phyloP scores from a whole-genome alignment of 78 protist species.

The Planoprotostelium fungivorum region DNA sequence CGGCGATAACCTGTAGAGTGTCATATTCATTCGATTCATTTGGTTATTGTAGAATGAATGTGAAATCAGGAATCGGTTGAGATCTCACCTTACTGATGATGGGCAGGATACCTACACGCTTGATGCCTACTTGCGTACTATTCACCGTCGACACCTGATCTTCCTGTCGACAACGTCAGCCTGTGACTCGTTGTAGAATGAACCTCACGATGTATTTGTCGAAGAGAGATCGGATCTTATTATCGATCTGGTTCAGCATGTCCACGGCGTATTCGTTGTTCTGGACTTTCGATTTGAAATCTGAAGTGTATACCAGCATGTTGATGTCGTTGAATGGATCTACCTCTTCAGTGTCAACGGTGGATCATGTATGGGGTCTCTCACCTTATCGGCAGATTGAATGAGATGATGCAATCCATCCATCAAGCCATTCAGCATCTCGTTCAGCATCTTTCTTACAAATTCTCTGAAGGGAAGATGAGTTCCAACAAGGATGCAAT shows the following conservation, averaged over 20 bases:
- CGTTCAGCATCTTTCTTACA: too few species aligned
- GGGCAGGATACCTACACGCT: neutral
- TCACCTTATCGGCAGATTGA: too few species aligned
- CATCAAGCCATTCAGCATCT: too few species aligned
- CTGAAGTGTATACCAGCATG: neutral
- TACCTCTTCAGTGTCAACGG: neutral
- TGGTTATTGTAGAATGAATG: too few species aligned
- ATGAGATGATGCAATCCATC: too few species aligned
- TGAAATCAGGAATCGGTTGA: too few species aligned
- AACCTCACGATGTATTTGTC: neutral
- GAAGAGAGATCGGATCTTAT: neutral
- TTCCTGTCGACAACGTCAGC: neutral
- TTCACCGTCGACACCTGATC: neutral
- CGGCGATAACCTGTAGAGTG: neutral
- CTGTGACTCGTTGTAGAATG: neutral
- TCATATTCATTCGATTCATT: too few species aligned
- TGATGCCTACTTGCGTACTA: neutral
- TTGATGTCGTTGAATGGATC: neutral
- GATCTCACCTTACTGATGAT: neutral
- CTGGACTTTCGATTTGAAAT: neutral
- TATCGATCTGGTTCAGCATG: neutral
- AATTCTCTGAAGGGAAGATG: too few species aligned
- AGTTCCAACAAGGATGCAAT: too few species aligned
- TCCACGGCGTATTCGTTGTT: neutral
- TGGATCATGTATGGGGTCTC: too few species aligned